Conservation (phyloP, 2,329 filamentous ascomycete genomes). For the Bipolaris gigantea region DNA sequence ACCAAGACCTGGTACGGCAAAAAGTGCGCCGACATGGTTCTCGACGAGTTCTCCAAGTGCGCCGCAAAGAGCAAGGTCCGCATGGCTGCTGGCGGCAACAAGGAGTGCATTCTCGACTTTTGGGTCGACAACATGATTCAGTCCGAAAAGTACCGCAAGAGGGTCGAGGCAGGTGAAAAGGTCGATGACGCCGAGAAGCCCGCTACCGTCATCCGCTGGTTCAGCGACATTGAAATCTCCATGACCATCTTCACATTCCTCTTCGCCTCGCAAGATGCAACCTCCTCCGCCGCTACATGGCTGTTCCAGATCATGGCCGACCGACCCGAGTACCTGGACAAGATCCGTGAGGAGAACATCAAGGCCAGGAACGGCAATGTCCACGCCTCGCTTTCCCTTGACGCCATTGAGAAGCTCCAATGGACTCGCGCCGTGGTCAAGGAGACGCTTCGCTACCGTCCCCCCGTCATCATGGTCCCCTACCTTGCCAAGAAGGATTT, state of each 20-base stretch:
- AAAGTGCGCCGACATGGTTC: constrained; percentile 89
- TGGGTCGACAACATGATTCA: constrained; percentile 84
- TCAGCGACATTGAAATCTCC: constrained; percentile 86
- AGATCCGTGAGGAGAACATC: constrained; percentile 88
- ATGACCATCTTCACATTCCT: constrained; percentile 95
- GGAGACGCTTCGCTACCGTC: constrained; percentile 73
- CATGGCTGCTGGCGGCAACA: constrained; percentile 83
- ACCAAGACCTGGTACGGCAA: constrained; percentile 98
- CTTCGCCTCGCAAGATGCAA: constrained; percentile 96
- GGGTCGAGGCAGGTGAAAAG: constrained; percentile 70
- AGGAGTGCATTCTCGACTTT: constrained; percentile 92
- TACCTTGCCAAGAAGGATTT: constrained; percentile 95
- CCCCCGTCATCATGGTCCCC: constrained; percentile 95
- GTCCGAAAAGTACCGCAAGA: constrained; percentile 78
- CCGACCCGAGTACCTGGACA: constrained; percentile 87
- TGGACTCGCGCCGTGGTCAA: constrained; percentile 91
- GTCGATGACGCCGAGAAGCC: constrained; percentile 72
- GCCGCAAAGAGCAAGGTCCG: constrained; percentile 90
- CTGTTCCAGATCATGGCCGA: constrained; percentile 93
- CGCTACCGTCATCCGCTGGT: constrained; percentile 77
- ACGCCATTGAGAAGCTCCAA: constrained; percentile 82
- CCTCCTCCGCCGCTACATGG: constrained; percentile 91
- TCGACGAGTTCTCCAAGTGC: constrained; percentile 86
- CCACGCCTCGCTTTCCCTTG: constrained; percentile 72
- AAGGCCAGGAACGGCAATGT: constrained; percentile 73